These are phyloP conservation scores for Cenchrus fungigraminus DNA, from an alignment of 176 grass and related monocot genomes.

Conservation along the genomic window DNA sequence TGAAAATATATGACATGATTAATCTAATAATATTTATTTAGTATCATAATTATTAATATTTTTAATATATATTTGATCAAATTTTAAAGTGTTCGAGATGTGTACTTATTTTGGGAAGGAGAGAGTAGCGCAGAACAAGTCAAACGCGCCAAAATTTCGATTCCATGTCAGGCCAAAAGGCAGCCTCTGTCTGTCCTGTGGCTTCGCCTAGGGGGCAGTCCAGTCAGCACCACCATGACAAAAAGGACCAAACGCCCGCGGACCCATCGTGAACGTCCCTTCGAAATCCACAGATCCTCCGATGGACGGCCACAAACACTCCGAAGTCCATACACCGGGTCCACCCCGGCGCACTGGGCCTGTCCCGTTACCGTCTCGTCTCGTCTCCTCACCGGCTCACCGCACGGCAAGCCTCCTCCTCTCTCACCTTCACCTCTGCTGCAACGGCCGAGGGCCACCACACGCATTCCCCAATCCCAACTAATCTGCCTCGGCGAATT, in stretches of 20 bases:
- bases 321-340: background rate
- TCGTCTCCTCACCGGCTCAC: background rate
- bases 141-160: too few relatives aligned
- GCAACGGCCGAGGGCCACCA: background rate
- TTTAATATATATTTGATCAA: too few relatives aligned
- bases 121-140: too few relatives aligned
- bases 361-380: background rate
- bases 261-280: too few relatives aligned
- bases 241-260: background rate
- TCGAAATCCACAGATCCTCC: background rate
- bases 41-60: too few relatives aligned
- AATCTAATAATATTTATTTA: too few relatives aligned
- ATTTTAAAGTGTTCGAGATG: too few relatives aligned
- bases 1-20: too few relatives aligned
- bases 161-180: background rate
- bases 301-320: background rate
- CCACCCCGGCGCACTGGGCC: background rate
- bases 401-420: conserved; percentile 4
- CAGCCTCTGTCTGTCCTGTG: background rate
- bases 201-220: background rate
- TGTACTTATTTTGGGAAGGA: too few relatives aligned
- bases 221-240: background rate
- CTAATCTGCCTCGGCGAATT: background rate
- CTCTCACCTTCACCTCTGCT: background rate
- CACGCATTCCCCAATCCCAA: background rate